phyloP scores from a whole-genome alignment of 73 alveolate species.

The Paraurostyla sp. region DNA sequence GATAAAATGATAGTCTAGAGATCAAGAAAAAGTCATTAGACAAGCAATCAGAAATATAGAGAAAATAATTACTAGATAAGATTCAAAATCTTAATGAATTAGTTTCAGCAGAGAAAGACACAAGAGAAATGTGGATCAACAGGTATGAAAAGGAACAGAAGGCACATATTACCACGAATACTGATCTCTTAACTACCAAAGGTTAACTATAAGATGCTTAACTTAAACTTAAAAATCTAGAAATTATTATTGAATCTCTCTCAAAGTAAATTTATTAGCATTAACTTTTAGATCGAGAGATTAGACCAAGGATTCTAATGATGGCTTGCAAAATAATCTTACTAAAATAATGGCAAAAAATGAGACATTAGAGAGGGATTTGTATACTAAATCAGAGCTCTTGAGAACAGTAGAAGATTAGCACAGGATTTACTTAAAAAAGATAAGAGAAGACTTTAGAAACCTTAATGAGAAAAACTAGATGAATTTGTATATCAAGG shows the following conservation, averaged over 20 bases:
- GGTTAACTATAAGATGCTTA: slow-evolving; percentile 28
- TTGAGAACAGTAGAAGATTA: slow-evolving; percentile 56
- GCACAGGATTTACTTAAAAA: slow-evolving; percentile 35
- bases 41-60: slow-evolving; percentile 42
- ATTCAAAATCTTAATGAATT: slow-evolving; percentile 51
- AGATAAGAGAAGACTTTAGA: slow-evolving; percentile 30
- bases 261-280: neutral
- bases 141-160: slow-evolving; percentile 62
- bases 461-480: neutral
- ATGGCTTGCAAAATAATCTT: neutral
- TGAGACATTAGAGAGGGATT: slow-evolving; percentile 62
- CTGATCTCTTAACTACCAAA: slow-evolving; percentile 27
- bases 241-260: slow-evolving; percentile 29
- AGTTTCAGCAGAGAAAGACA: slow-evolving; percentile 64
- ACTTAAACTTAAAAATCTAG: slow-evolving; percentile 33
- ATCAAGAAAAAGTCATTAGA: slow-evolving; percentile 52
- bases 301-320: slow-evolving; percentile 29
- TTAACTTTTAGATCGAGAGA: slow-evolving; percentile 9
- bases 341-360: slow-evolving; percentile 19
- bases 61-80: slow-evolving; percentile 50
- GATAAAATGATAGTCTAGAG: slow-evolving; percentile 48
- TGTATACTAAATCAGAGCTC: slow-evolving; percentile 52
- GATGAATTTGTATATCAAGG: neutral
- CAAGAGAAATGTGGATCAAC: slow-evolving; percentile 68
- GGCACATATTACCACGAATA: slow-evolving; percentile 40